These are phyloP conservation scores for Litsea cubeba DNA, from an alignment of 164 flowering plant species.

Conservation along the genomic window DNA sequence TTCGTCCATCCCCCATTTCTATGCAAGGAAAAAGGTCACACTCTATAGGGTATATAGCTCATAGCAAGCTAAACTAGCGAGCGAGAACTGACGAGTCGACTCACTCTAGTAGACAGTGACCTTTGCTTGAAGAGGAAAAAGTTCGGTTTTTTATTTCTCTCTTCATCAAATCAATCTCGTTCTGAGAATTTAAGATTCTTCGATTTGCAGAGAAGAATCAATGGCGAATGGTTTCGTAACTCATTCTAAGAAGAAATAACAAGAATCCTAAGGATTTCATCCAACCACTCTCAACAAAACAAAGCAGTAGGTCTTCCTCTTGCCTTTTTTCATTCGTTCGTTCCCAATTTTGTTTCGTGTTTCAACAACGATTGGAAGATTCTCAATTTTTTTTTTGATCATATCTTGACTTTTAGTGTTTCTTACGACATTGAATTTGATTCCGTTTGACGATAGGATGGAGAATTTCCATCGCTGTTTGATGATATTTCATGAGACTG, in stretches of 20 bases:
- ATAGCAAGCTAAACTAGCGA: neutral
- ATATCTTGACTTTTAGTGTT: neutral
- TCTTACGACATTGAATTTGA: neutral
- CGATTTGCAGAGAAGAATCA: neutral
- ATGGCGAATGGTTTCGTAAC: neutral
- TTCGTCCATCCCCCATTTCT: too few relatives aligned
- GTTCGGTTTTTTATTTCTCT: neutral
- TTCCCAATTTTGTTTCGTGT: neutral
- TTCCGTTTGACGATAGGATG: neutral
- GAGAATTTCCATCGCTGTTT: neutral
- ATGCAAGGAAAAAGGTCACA: too few relatives aligned
- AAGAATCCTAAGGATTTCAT: neutral
- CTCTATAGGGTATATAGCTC: too few relatives aligned
- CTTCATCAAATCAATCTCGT: neutral
- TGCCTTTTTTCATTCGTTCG: neutral
- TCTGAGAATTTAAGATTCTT: slow-evolving; percentile 1
- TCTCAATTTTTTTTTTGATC: neutral
- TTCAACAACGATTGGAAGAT: neutral
- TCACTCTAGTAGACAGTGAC: neutral
- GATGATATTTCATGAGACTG: neutral
- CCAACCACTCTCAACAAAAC: neutral
- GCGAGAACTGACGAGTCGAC: neutral
- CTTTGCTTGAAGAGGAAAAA: slow-evolving; percentile 4
- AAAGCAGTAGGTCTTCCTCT: too few relatives aligned
- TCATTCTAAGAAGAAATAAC: neutral